Evolutionary conservation across 2,329 filamentous ascomycete species (phyloP).

Genomic region (Myrmaecium sp.): DNA sequence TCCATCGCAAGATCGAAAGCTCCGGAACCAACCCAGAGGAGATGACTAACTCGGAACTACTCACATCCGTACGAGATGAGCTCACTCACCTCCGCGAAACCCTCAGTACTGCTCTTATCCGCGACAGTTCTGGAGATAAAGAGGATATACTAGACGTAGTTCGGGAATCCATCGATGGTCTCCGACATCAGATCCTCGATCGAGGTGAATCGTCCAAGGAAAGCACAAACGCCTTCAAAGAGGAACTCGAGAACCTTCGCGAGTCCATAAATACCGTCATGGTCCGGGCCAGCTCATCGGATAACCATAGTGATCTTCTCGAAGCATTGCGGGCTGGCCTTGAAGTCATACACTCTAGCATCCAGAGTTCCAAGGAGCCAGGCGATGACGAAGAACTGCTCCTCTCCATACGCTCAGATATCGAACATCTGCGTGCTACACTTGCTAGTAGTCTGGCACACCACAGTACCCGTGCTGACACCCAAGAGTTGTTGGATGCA

Average conservation of each 20-base stretch:
- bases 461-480: constrained; percentile 24
- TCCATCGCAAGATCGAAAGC: constrained; percentile 27
- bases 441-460: constrained; percentile 22
- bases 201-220: constrained; percentile 25
- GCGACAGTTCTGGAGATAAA: constrained; percentile 34
- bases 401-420: constrained; percentile 33
- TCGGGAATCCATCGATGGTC: constrained; percentile 28
- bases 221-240: constrained; percentile 23
- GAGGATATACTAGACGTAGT: constrained; percentile 58
- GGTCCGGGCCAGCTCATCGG: constrained; percentile 18
- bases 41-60: constrained; percentile 21
- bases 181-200: constrained; percentile 22
- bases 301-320: constrained; percentile 24
- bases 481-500: constrained; percentile 32
- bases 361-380: constrained; percentile 6
- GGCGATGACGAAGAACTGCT: constrained; percentile 32
- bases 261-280: constrained; percentile 25
- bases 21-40: too few relatives aligned
- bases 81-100: constrained; percentile 44
- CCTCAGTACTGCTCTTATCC: constrained; percentile 34
- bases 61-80: constrained; percentile 38
- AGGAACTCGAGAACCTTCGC: constrained; percentile 26
- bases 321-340: constrained; percentile 20
- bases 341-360: constrained; percentile 19
- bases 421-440: constrained; percentile 29